Evolutionary conservation across 768 basidiomycete genomes (phyloP), one percentile per base, ranked within the genome.

Genomic region (Xerocomellus dryophilus): DNA sequence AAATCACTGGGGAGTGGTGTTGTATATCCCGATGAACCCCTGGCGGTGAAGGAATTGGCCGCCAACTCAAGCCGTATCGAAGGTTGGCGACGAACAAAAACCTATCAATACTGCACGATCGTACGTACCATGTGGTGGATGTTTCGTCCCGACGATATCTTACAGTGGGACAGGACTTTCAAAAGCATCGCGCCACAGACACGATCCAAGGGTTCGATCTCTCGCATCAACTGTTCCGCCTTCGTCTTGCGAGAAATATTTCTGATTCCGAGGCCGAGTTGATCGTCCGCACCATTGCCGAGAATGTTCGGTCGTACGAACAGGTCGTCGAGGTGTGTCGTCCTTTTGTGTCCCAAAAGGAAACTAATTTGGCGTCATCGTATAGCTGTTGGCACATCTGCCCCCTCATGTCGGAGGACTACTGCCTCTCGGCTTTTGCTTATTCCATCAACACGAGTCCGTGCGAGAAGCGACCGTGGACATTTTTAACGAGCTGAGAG

Each of bases 11-110:
- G 97, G 9, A 87, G 86, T 51, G 96, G 96, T 3, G 78, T 88
- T 15, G 81, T 85, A 7, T 93, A 94, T 64, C 69, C 73, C 14
- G 93, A 96, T 52, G 93, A 96, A 20, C 67, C 67, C 0, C 70
- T 76, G 12, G 83, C 83, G 42, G 62, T 77, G 54, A 82, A 80
- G 58, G 96, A 99, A 66, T 75, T 97, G 50, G 76, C 78, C 39
- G 76, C 78, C 31, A 93, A 94, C 60, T 83, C 86, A 1, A 83
- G 84, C 61, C 81, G 96, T 34, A 93, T 98, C 36, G 97, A 98
- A 65, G 95, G 88, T 8, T 99, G 96, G 96, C 76, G 90, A 57
- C 81, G 81, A 65, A 96, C 91, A 5, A 83, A 82, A 58, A 85
- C 82, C 50, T 97, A 98, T 69, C 78, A 81, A 50, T 81, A 89